A percentile compares a stretch with the other conserved stretches of the same genome.
Evolutionary conservation across 441 rosid species (phyloP).

Genomic region (Breynia disticha): DNA sequence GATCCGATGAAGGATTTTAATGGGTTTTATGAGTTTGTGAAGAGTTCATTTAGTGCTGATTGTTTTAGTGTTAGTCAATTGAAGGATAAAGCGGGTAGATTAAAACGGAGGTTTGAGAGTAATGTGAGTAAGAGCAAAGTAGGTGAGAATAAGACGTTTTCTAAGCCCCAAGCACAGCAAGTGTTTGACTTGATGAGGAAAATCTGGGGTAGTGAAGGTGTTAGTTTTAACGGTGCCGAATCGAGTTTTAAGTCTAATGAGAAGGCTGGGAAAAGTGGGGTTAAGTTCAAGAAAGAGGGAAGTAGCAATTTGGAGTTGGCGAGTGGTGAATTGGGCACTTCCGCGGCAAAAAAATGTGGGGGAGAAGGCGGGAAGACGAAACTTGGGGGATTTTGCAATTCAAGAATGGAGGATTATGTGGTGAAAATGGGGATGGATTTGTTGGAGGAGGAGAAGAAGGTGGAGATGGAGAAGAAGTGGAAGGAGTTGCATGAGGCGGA

Average conservation of each 20-base stretch:
- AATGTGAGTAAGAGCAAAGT: conserved; percentile 22
- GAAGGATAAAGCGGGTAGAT: conserved; percentile 29
- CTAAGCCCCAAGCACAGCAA: conserved; percentile 32
- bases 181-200: conserved; percentile 26
- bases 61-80: conserved; percentile 28
- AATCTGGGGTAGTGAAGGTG: conserved; percentile 29
- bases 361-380: not conserved
- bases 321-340: not conserved
- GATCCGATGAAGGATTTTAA: conserved; percentile 20
- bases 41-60: conserved; percentile 30
- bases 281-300: not conserved
- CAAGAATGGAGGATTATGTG: conserved; percentile 19
- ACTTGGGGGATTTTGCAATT: not conserved
- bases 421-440: conserved; percentile 16
- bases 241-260: not conserved
- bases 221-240: not conserved
- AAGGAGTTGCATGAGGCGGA: conserved; percentile 25
- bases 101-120: conserved; percentile 32
- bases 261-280: not conserved
- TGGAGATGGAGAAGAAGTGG: conserved; percentile 29
- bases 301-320: not conserved
- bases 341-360: not conserved
- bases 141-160: conserved; percentile 20
- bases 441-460: conserved; percentile 22
- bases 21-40: conserved; percentile 28